Base-by-base conservation (phyloP, 169 alveolate genomes). In the Babesia bovis region DNA sequence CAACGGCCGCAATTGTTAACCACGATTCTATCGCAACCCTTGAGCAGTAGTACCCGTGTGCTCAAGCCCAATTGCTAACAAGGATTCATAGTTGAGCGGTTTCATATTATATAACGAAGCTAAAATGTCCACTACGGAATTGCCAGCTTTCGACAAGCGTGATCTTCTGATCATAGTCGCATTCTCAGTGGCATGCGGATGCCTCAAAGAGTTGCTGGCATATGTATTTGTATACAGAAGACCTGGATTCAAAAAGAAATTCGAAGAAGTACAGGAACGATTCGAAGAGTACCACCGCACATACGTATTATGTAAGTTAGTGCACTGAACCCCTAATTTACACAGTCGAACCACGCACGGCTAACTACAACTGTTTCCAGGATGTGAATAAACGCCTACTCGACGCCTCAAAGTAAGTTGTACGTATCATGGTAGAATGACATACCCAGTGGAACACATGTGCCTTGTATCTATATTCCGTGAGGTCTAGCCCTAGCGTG, bases 161-260 rank as follows among this genome's bases (percentile, higher is more conserved):
- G 88, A 69, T 63, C 65, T 65, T 6, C 23, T 81, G 1, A 2
- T 45, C 2, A 66, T 81, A 35, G 59, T 66, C 3, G 23, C 66
- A 13, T 71, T 81, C 30, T 28, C 84, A 25, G 25, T 70, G 19
- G 15, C 47, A 9, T 36, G 52, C 12, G 88, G 88, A n/a, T 13
- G 47, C 4, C 19, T 66, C 32, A 70, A 69, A 21, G 88, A 81
- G 42, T 21, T 53, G 19, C 26, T 40, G 4, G 26, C 88, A 10
- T 71, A 47, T 41, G 1, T 60, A 10, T 56, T 81, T 49, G 36
- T 81, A n/a, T 81, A 81, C 76, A 76, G 84, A 38, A 61, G 69
- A 57, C 66, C 56, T 0, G 67, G 38, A 17, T 81, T 28, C 55
- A 21, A 47, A 45, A 21, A 32, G 51, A 53, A 66, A 40, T 59